These are phyloP conservation scores for Fulvia fulva DNA, from an alignment of 2,329 filamentous ascomycete species.

Conservation along the genomic window DNA sequence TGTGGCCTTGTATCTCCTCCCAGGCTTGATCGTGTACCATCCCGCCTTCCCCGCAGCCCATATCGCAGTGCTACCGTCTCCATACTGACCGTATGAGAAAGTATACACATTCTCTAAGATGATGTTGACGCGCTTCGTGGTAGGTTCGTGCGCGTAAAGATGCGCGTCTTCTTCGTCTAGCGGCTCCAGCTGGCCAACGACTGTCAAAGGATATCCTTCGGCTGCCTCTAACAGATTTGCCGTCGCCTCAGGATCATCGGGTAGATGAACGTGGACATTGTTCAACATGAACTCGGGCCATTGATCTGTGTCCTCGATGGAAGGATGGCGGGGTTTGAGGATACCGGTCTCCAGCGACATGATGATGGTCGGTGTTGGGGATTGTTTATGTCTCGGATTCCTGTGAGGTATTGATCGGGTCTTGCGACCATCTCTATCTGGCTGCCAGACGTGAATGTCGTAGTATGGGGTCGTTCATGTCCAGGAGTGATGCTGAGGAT, in stretches of 20 bases:
- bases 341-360: constrained; percentile 33
- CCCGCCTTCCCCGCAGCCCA: constrained; percentile 64
- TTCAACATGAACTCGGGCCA: constrained; percentile 61
- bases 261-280: constrained; percentile 52
- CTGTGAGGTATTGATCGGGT: not conserved
- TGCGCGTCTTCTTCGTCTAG: constrained; percentile 41
- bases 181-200: constrained; percentile 57
- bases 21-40: constrained; percentile 65
- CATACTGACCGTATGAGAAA: constrained; percentile 50
- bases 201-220: constrained; percentile 56
- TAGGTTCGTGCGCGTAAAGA: constrained; percentile 17
- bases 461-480: not conserved
- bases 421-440: not conserved
- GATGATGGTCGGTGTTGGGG: constrained; percentile 12
- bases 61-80: constrained; percentile 55
- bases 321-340: constrained; percentile 40
- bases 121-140: constrained; percentile 36
- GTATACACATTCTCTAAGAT: constrained; percentile 52
- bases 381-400: not conserved
- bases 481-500: not conserved
- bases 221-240: constrained; percentile 61
- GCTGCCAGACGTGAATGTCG: not conserved
- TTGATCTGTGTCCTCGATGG: constrained; percentile 36
- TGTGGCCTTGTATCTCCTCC: constrained; percentile 53
- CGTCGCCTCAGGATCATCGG: constrained; percentile 34